phyloP scores from a whole-genome alignment of 176 grass and related monocot genomes.

The Musa schizocarpa region DNA sequence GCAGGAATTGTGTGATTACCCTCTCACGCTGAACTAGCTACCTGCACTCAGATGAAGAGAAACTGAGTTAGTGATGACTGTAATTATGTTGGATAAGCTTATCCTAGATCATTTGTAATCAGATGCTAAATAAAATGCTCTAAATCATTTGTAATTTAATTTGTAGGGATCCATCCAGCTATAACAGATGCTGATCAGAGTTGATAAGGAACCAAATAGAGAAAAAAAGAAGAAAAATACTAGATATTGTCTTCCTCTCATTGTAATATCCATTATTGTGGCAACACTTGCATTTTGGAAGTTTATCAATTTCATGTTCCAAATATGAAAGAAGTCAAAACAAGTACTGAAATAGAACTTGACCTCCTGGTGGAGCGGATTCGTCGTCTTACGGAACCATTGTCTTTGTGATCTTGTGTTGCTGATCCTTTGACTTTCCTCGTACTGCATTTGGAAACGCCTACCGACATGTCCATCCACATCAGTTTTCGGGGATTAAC shows the following conservation, averaged over 20 bases:
- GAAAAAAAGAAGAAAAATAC: too few species aligned
- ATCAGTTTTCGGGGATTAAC: neutral
- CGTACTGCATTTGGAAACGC: neutral
- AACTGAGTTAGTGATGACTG: neutral
- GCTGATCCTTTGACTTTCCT: slow-evolving; percentile 6
- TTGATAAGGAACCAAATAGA: too few species aligned
- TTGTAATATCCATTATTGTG: too few species aligned
- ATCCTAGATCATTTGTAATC: neutral
- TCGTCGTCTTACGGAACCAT: neutral
- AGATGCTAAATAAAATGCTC: too few species aligned
- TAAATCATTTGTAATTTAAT: too few species aligned
- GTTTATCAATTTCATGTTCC: too few species aligned
- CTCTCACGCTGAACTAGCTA: neutral
- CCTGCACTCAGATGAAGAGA: neutral
- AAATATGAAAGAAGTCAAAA: neutral
- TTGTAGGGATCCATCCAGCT: too few species aligned
- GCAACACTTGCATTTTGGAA: too few species aligned
- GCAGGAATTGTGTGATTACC: neutral
- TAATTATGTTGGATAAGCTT: neutral
- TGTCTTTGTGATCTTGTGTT: neutral
- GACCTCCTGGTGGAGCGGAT: slow-evolving; percentile 10
- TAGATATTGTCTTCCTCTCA: too few species aligned
- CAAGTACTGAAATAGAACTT: neutral
- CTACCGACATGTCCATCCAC: neutral
- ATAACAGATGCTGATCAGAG: too few species aligned